Conservation (phyloP, 345 rosid genomes). For the Raphanus raphanistrum region DNA sequence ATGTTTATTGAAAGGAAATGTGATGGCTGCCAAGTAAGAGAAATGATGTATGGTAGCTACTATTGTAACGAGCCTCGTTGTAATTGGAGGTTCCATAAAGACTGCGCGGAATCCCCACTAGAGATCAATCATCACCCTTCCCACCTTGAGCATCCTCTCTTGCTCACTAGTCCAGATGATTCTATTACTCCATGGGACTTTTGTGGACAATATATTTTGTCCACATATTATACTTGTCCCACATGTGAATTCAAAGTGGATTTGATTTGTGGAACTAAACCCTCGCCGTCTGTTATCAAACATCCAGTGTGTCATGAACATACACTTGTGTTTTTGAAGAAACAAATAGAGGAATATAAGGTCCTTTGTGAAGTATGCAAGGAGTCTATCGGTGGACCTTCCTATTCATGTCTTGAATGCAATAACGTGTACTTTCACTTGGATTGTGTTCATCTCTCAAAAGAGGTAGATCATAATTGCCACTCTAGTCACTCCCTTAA, state of each 20-base stretch:
- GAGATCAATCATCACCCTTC: conserved; percentile 21
- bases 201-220: background rate
- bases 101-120: conserved; percentile 1
- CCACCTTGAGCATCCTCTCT: conserved; percentile 6
- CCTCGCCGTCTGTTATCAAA: background rate
- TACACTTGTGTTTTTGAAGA: conserved; percentile 7
- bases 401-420: conserved; percentile 11
- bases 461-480: conserved; percentile 11
- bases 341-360: background rate
- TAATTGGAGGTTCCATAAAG: background rate
- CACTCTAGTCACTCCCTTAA: conserved; percentile 8
- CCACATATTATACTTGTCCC: background rate
- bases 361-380: conserved; percentile 1
- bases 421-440: background rate
- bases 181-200: background rate
- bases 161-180: background rate
- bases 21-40: background rate
- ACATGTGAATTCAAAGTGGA: conserved; percentile 9
- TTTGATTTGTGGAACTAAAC: conserved; percentile 8
- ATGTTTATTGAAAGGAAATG: background rate
- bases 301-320: conserved; percentile 1
- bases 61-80: background rate
- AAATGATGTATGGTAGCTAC: background rate
- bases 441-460: background rate
- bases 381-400: background rate